Conservation (phyloP, 2,329 filamentous ascomycete genomes). For the Xylaria sp. region DNA sequence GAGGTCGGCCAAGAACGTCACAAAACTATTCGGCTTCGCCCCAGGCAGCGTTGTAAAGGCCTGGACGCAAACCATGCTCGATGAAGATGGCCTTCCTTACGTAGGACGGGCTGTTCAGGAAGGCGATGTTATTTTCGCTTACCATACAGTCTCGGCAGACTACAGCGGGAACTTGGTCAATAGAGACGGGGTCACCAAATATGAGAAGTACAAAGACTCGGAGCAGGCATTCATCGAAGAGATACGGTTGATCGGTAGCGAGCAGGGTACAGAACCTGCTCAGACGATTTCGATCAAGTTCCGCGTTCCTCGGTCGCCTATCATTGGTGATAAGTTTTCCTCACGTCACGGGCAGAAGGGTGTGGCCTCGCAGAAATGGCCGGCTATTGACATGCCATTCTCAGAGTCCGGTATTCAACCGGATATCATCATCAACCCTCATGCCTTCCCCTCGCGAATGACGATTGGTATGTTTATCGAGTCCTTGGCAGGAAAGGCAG, state of each 20-base stretch:
- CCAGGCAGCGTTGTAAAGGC: slow-evolving; percentile 74
- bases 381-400: slow-evolving; percentile 91
- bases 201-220: slow-evolving; percentile 91
- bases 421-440: slow-evolving; percentile 98
- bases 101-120: slow-evolving; percentile 77
- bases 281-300: slow-evolving; percentile 93
- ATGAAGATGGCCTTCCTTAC: slow-evolving; percentile 83
- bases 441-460: slow-evolving; percentile 99
- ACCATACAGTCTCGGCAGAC: slow-evolving; percentile 83
- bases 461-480: slow-evolving; percentile 99
- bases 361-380: slow-evolving; percentile 96
- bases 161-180: slow-evolving; percentile 80
- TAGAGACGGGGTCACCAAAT: slow-evolving; percentile 81
- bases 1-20: slow-evolving; percentile 68
- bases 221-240: slow-evolving; percentile 91
- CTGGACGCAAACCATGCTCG: slow-evolving; percentile 71
- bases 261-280: slow-evolving; percentile 78
- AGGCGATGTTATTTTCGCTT: slow-evolving; percentile 85
- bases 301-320: slow-evolving; percentile 82
- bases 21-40: slow-evolving; percentile 89
- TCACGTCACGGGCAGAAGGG: slow-evolving; percentile 98
- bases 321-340: slow-evolving; percentile 99
- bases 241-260: slow-evolving; percentile 85
- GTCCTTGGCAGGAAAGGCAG: slow-evolving; percentile 92
- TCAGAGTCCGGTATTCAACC: slow-evolving; percentile 95